Evolutionary conservation across 192 early-diverging fungal species (phyloP), one percentile per base, ranked within the genome.

Genomic region (Phlyctochytrium planicorne): DNA sequence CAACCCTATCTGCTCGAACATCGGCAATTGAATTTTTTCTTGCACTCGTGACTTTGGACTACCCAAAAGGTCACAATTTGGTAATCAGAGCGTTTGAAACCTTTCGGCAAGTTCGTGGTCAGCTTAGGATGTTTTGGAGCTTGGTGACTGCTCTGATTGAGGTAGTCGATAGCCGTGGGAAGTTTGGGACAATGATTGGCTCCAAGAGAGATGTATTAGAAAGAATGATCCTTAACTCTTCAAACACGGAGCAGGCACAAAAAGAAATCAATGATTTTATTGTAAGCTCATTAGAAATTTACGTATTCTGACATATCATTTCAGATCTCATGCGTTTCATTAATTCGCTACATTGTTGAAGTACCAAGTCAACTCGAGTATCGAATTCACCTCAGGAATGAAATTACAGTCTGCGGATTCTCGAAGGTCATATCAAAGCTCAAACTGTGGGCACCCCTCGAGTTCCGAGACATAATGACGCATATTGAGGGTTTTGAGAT

Each of bases 331-430:
- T 60, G 69, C 16, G 47, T 74, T 1, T 69, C 77, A 16, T 52
- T 82, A 2, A 53, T 82, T 14, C 52, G 77, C 29, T 71, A 76
- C 37, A 53, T 82, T 23, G 73, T 82, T 12, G 72, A 82, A 52
- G 60, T 82, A 20, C 76, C 80, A 0, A 53, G 33, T 34, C 78
- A 82, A 35, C 74, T 82, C 12, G 76, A 79, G 34, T 79, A 79
- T 32, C 64, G 81, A 30, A 78, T 80, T 24, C 66, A 80, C 61
- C 33, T 80, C 14, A 50, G 81, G 16, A 77, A 80, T 59, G 71
- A 80, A 68, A 40, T 82, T 20, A 65, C 69, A 34, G 66, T 72
- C 20, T 71, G 78, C 29, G 76, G 76, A 0, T 66, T 82, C 17
- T 57, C 67, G 3, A 59, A 59, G 32, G 59, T 78, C 12, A 63